phyloP scores from a whole-genome alignment of 2,329 filamentous ascomycete genomes.

The Atkinsonella hypoxylon region DNA sequence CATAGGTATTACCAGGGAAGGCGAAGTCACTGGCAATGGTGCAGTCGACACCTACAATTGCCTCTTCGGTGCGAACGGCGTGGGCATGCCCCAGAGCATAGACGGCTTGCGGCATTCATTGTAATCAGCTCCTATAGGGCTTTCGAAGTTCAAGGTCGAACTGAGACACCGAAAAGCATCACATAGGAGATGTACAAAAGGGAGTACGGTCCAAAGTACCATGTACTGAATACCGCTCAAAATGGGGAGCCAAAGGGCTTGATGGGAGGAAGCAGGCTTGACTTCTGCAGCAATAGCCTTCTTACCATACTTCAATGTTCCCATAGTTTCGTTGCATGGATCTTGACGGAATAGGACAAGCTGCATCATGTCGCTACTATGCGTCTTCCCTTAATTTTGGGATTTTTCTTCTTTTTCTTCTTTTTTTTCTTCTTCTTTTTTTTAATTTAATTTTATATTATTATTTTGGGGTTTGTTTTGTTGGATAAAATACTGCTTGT shows the following conservation, averaged over 20 bases:
- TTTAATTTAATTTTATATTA: too few relatives aligned
- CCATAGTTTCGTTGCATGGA: background rate
- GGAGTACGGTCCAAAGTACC: too few relatives aligned
- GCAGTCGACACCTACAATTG: conserved; percentile 33
- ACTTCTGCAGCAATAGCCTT: background rate
- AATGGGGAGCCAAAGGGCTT: too few relatives aligned
- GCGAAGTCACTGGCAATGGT: conserved; percentile 9
- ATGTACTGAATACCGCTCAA: too few relatives aligned
- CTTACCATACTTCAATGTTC: background rate
- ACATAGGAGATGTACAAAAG: too few relatives aligned
- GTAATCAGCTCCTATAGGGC: conserved; percentile 8
- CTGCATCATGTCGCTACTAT: background rate
- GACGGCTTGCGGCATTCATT: conserved; percentile 21
- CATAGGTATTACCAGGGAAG: conserved; percentile 27
- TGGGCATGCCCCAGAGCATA: conserved; percentile 24
- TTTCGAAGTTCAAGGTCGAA: background rate
- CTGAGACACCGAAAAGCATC: too few relatives aligned
- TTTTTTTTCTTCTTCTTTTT: too few relatives aligned
- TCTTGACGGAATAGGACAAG: background rate
- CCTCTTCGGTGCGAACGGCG: conserved; percentile 31
- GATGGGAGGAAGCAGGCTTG: too few relatives aligned
- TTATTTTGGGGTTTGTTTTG: too few relatives aligned
- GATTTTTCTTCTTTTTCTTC: background rate
- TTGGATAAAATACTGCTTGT: too few relatives aligned
- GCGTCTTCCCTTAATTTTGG: background rate